phyloP scores from a whole-genome alignment of 2,329 filamentous ascomycete species.

The Ceratocystis huliohia region DNA sequence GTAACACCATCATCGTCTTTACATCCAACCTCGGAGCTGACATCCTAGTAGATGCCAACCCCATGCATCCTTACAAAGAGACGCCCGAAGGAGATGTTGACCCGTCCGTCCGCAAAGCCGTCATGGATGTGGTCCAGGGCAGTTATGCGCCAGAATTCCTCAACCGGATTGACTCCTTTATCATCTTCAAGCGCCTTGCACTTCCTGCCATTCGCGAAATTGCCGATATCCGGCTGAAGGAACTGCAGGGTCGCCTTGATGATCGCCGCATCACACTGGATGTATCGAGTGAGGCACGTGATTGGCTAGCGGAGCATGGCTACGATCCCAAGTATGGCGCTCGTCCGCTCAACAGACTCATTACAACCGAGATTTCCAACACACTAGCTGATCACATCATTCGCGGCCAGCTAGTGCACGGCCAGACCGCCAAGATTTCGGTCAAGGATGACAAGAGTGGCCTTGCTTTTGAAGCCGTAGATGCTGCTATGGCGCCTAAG shows the following conservation, averaged over 20 bases:
- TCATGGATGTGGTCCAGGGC: conserved; percentile 74
- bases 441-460: conserved; percentile 39
- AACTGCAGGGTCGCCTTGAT: conserved; percentile 70
- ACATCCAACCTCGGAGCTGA: conserved; percentile 92
- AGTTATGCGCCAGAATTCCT: conserved; percentile 84
- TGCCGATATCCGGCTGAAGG: conserved; percentile 77
- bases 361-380: conserved; percentile 81
- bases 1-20: conserved; percentile 90
- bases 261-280: conserved; percentile 70
- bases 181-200: conserved; percentile 82
- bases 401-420: conserved; percentile 62
- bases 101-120: conserved; percentile 58
- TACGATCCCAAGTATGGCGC: conserved; percentile 90
- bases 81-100: conserved; percentile 56
- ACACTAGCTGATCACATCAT: conserved; percentile 85
- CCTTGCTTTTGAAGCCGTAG: conserved; percentile 12
- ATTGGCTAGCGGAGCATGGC: conserved; percentile 78
- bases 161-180: conserved; percentile 93
- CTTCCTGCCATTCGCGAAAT: conserved; percentile 72
- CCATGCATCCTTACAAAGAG: conserved; percentile 50
- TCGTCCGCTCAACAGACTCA: conserved; percentile 77
- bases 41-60: conserved; percentile 68
- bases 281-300: conserved; percentile 58
- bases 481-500: not conserved
- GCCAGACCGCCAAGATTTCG: conserved; percentile 58